Percentiles rank a stretch among this genome's conserved stretches.
phyloP scores from a whole-genome alignment of 2,329 filamentous ascomycete genomes.

The Xylariaceae sp. region DNA sequence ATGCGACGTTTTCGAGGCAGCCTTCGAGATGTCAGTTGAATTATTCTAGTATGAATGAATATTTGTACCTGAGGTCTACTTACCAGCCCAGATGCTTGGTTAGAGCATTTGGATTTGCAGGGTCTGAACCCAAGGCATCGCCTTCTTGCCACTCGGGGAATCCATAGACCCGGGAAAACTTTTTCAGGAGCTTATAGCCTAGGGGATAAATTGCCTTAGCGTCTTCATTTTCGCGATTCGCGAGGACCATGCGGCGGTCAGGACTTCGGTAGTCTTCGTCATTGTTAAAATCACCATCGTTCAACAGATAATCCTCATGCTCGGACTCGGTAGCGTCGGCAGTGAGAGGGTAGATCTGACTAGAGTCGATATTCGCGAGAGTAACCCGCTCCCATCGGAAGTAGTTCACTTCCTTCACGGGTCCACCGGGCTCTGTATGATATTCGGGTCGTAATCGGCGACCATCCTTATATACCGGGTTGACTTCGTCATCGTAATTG shows the following conservation, averaged over 20 bases:
- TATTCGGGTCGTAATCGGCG: conserved; percentile 8
- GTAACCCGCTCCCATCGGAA: conserved; percentile 12
- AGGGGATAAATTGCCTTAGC: conserved; percentile 4
- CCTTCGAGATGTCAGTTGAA: not conserved
- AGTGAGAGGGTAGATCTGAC: too few relatives aligned
- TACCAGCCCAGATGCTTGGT: conserved; percentile 13
- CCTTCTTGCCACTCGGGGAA: conserved; percentile 10
- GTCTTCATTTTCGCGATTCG: conserved; percentile 8
- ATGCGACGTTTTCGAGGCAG: conserved; percentile 6
- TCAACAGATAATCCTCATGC: conserved; percentile 14
- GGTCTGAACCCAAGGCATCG: conserved; percentile 9
- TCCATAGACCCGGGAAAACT: conserved; percentile 4
- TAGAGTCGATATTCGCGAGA: not conserved
- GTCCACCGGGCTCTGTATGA: conserved; percentile 3
- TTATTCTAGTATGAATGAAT: not conserved
- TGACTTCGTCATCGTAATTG: conserved; percentile 5
- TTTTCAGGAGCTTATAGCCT: conserved; percentile 13
- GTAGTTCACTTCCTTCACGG: conserved; percentile 8
- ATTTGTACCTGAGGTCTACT: not conserved
- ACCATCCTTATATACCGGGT: not conserved
- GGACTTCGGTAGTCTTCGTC: not conserved
- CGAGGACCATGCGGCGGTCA: not conserved
- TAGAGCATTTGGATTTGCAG: conserved; percentile 1
- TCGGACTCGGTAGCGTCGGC: not conserved
- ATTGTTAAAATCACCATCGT: conserved; percentile 11